Evolutionary conservation across 1,284 basidiomycete species (phyloP).

Genomic region (Gymnopus androsaceus): DNA sequence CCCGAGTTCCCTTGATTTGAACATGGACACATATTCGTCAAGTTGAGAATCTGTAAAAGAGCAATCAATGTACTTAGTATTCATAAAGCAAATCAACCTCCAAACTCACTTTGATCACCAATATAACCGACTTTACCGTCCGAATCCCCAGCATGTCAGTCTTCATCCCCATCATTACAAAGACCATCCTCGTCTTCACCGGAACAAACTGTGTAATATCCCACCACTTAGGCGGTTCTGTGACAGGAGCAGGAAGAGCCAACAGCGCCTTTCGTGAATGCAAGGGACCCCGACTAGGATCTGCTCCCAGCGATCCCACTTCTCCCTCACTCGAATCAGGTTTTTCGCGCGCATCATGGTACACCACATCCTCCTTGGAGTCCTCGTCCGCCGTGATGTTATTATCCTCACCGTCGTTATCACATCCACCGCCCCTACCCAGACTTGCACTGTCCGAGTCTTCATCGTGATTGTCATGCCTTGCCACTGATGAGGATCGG

Average conservation of each 20-base stretch:
- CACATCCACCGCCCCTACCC: background rate
- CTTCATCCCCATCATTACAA: background rate
- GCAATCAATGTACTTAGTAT: background rate
- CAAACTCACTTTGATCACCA: constrained; percentile 53
- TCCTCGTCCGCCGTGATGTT: background rate
- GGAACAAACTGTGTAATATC: no score
- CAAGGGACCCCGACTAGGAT: background rate
- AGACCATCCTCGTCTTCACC: background rate
- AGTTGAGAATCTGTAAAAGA: constrained; percentile 30
- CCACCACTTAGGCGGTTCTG: no score
- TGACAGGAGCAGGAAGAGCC: constrained; percentile 21
- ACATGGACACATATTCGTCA: constrained; percentile 35
- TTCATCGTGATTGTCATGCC: background rate
- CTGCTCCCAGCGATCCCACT: background rate
- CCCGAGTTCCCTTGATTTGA: constrained; percentile 6
- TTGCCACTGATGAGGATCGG: background rate
- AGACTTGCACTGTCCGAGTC: background rate
- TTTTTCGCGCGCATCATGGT: constrained; percentile 3
- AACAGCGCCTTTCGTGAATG: constrained; percentile 18
- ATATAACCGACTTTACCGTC: constrained; percentile 41
- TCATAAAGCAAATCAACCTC: background rate
- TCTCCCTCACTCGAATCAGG: background rate
- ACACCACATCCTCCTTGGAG: background rate
- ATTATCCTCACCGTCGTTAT: background rate
- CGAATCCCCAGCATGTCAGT: constrained; percentile 20